Evolutionary conservation across 2,329 filamentous ascomycete species (phyloP), one percentile per base, ranked within the genome.

Genomic region (Ophiostoma pallidulum): DNA sequence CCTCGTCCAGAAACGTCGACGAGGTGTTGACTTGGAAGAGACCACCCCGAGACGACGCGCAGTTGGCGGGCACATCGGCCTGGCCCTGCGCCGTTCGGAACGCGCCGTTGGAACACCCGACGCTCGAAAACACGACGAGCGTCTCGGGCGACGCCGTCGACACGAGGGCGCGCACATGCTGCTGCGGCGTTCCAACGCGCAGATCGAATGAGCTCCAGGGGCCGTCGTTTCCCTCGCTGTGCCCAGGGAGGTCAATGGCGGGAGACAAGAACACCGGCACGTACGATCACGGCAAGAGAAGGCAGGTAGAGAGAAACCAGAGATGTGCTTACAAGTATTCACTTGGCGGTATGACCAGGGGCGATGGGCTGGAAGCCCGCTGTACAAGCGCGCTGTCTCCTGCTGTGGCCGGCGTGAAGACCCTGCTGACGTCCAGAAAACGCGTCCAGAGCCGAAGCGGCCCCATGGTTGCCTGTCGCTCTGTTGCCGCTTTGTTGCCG

Each of bases 201-300:
- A 65, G 44, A 47, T 63, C 55, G 47, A 68, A 68, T 13, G 59
- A 67, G 51, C 63, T 66, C 65, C 65, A 68, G 18, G 60, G 60
- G 16, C 66, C 66, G 48, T 69, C 66, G 38, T 65, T 67, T 47
- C 66, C 66, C 20, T 67, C 64, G 39, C 60, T 62, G 32, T n/a
- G n/a, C n/a, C n/a, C n/a, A n/a, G n/a, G n/a, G 13, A 16, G 13
- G 36, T 18, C n/a, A 36, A 20, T 44, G 47, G n/a, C n/a, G n/a
- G n/a, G n/a, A n/a, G n/a, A n/a, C n/a, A n/a, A n/a, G n/a, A n/a
- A n/a, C n/a, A n/a, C n/a, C n/a, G n/a, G n/a, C n/a, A n/a, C n/a
- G n/a, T n/a, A n/a, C n/a, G n/a, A n/a, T 60, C 36, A 60, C 53
- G 37, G 50, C 51, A 53, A 37, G 32, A 13, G 41, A 31, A 28